These are phyloP conservation scores for Casuarina equisetifolia DNA, from an alignment of 306 rosid genomes.

Conservation along the genomic window DNA sequence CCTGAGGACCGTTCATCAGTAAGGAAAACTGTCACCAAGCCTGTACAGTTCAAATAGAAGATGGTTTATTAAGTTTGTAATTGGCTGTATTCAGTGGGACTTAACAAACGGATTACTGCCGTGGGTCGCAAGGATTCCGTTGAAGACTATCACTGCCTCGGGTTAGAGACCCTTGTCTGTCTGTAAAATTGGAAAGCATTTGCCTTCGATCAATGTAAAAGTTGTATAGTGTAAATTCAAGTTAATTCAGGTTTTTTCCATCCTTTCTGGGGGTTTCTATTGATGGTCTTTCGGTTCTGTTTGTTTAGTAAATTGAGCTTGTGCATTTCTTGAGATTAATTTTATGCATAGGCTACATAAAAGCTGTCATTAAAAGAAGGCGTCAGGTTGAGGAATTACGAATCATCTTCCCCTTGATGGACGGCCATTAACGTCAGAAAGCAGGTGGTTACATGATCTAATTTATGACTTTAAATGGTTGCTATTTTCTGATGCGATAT, in stretches of 20 bases:
- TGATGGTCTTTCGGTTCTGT: neutral
- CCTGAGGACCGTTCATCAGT: neutral
- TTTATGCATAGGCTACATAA: neutral
- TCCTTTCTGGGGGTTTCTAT: neutral
- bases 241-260: neutral
- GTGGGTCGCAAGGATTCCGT: neutral
- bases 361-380: neutral
- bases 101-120: slow-evolving; percentile 3
- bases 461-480: neutral
- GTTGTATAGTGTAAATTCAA: slow-evolving; percentile 49
- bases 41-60: slow-evolving; percentile 34
- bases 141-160: slow-evolving; percentile 26
- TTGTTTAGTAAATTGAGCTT: slow-evolving; percentile 5
- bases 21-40: slow-evolving; percentile 14
- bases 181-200: slow-evolving; percentile 11
- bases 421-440: neutral
- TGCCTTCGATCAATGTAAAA: slow-evolving; percentile 7
- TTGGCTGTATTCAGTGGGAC: slow-evolving; percentile 22
- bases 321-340: neutral
- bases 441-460: neutral
- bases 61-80: slow-evolving; percentile 20
- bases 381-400: neutral
- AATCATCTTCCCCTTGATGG: neutral
- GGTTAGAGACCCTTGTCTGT: slow-evolving; percentile 21
- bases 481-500: neutral